phyloP scores from a whole-genome alignment of 352 stramenopile genomes.

The Phytophthora lateralis region DNA sequence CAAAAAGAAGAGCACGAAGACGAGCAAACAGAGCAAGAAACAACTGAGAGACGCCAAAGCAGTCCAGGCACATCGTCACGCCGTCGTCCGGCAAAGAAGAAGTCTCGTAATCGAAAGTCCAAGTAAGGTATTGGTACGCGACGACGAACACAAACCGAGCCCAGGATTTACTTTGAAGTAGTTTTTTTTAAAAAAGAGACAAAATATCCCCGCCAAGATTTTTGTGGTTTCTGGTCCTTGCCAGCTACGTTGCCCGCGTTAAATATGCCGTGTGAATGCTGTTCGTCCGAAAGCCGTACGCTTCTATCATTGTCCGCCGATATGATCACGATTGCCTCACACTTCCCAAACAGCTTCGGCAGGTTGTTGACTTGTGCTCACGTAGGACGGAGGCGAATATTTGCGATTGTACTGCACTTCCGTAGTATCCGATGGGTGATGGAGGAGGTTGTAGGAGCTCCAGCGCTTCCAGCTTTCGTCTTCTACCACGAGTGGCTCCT shows the following conservation, averaged over 20 bases:
- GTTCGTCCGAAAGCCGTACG: background rate
- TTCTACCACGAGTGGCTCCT: slow-evolving; percentile 77
- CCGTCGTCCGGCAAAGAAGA: slow-evolving; percentile 29
- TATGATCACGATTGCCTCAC: slow-evolving; percentile 22
- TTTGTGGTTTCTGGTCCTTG: background rate
- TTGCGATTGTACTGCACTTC: slow-evolving; percentile 30
- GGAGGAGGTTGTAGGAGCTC: slow-evolving; percentile 79
- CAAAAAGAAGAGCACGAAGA: slow-evolving; percentile 17
- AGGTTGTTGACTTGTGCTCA: slow-evolving; percentile 44
- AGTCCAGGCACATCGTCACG: slow-evolving; percentile 14
- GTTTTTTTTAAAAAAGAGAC: slow-evolving; percentile 1
- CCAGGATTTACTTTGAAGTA: slow-evolving; percentile 5
- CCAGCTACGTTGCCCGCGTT: background rate
- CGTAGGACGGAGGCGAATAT: slow-evolving; percentile 61
- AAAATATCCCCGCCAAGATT: background rate
- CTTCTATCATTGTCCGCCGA: background rate
- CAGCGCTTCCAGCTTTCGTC: slow-evolving; percentile 85
- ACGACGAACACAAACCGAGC: background rate
- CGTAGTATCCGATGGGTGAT: slow-evolving; percentile 37
- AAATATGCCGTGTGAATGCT: slow-evolving; percentile 6
- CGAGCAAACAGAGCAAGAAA: slow-evolving; percentile 13
- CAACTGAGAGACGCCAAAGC: slow-evolving; percentile 8
- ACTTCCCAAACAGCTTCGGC: slow-evolving; percentile 81
- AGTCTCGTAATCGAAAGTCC: slow-evolving; percentile 26
- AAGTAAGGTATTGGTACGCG: slow-evolving; percentile 8